A percentile compares a stretch with the other conserved stretches of the same genome.
phyloP scores from a whole-genome alignment of 208 protist species.

The Herpetomonas muscarum region DNA sequence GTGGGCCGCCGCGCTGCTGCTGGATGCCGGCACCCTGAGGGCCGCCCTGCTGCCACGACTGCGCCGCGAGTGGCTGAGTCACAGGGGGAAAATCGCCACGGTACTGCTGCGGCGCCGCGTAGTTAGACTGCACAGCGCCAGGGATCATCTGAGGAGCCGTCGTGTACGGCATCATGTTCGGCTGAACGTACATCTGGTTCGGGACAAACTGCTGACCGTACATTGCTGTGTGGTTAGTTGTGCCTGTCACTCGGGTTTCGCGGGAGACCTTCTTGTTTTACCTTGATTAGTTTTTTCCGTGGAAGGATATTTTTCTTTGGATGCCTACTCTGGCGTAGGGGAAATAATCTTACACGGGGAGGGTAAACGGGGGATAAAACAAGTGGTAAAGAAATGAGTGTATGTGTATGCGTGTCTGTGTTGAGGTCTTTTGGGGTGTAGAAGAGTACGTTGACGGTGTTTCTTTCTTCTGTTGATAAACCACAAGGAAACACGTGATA shows the following conservation, averaged over 20 bases:
- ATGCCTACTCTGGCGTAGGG: no score
- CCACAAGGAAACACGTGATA: conserved; percentile 5
- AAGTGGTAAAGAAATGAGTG: no score
- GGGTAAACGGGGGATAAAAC: no score
- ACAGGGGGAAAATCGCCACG: conserved; percentile 28
- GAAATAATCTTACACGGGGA: no score
- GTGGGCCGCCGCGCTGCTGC: not conserved
- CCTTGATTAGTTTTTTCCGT: not conserved
- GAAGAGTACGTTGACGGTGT: no score
- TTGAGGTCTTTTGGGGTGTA: no score
- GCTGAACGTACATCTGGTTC: conserved; percentile 61
- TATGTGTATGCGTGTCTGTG: no score
- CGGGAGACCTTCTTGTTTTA: not conserved
- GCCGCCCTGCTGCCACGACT: conserved; percentile 10
- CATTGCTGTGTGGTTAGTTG: no score
- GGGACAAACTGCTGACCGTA: conserved; percentile 71
- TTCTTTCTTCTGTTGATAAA: no score
- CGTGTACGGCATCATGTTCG: conserved; percentile 70
- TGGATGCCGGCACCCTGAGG: conserved; percentile 13
- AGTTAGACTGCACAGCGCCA: conserved; percentile 42
- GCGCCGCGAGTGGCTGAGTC: conserved; percentile 11
- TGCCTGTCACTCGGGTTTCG: no score
- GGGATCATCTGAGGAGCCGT: conserved; percentile 28
- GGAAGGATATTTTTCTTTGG: no score
- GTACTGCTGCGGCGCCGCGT: conserved; percentile 23